These are phyloP conservation scores for Seiridium cupressi DNA, from an alignment of 2,329 filamentous ascomycete genomes.

Conservation along the genomic window DNA sequence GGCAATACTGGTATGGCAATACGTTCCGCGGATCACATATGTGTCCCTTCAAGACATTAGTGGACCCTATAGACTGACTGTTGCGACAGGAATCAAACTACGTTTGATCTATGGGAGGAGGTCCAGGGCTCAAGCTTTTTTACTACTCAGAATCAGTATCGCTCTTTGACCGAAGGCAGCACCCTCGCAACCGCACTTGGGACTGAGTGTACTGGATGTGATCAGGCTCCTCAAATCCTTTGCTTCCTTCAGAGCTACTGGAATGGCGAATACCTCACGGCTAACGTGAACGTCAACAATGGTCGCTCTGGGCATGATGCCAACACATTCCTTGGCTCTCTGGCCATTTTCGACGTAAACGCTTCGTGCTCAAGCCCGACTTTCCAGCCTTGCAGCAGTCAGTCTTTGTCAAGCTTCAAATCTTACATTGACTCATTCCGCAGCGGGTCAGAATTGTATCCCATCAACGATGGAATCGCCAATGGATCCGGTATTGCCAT, in stretches of 20 bases:
- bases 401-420: constrained; percentile 54
- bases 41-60: background rate
- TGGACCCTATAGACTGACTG: background rate
- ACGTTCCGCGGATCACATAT: background rate
- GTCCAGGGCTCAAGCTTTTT: constrained; percentile 57
- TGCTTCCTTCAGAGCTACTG: constrained; percentile 58
- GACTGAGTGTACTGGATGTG: constrained; percentile 47
- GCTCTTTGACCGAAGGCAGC: constrained; percentile 47
- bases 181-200: constrained; percentile 48
- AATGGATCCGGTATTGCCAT: constrained; percentile 40
- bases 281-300: constrained; percentile 47
- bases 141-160: constrained; percentile 53
- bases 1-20: constrained; percentile 41
- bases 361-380: constrained; percentile 49
- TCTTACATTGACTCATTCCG: constrained; percentile 55
- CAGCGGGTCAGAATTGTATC: constrained; percentile 37
- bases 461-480: constrained; percentile 48
- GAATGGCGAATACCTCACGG: constrained; percentile 52
- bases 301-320: constrained; percentile 54
- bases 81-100: constrained; percentile 40
- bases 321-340: constrained; percentile 49
- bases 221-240: constrained; percentile 47
- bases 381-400: constrained; percentile 54
- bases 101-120: constrained; percentile 63
- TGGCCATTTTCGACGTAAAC: constrained; percentile 48